Conservation (phyloP, 345 rosid species). For the Lagerstroemia speciosa region DNA sequence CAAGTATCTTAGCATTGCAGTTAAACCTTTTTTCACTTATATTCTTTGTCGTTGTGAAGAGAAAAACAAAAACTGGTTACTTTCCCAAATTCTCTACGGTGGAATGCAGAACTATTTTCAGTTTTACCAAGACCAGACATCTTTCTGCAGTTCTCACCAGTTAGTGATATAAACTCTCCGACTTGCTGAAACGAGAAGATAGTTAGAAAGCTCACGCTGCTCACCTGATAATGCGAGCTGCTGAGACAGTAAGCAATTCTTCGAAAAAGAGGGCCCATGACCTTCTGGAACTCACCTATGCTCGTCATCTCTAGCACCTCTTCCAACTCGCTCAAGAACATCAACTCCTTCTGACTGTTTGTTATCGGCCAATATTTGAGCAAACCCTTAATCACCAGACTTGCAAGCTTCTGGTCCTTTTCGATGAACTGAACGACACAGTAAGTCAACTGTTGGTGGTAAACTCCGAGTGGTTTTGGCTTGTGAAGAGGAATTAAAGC, state of each 20-base stretch:
- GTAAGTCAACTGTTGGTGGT: conserved; percentile 69
- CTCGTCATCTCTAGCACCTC: conserved; percentile 64
- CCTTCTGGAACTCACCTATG: conserved; percentile 49
- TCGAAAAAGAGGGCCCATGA: conserved; percentile 54
- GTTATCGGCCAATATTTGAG: conserved; percentile 77
- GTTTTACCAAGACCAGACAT: not conserved
- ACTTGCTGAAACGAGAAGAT: not conserved
- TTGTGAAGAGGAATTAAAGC: conserved; percentile 74
- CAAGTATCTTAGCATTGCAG: no score
- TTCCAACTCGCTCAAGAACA: conserved; percentile 78
- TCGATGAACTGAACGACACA: conserved; percentile 65
- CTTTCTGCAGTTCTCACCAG: not conserved
- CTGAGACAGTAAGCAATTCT: conserved; percentile 59
- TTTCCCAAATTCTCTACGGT: no score
- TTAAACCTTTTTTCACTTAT: no score
- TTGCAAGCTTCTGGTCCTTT: conserved; percentile 58
- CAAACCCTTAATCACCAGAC: conserved; percentile 50
- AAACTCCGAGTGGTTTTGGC: conserved; percentile 57
- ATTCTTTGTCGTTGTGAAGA: no score
- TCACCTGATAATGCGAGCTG: conserved; percentile 77
- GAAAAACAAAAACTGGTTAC: no score
- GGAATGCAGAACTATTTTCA: no score
- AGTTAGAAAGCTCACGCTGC: not conserved
- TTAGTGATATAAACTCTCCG: not conserved
- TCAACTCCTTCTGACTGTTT: conserved; percentile 75